Evolutionary conservation across 345 rosid genomes (phyloP).

Genomic region (Anacardium occidentale): DNA sequence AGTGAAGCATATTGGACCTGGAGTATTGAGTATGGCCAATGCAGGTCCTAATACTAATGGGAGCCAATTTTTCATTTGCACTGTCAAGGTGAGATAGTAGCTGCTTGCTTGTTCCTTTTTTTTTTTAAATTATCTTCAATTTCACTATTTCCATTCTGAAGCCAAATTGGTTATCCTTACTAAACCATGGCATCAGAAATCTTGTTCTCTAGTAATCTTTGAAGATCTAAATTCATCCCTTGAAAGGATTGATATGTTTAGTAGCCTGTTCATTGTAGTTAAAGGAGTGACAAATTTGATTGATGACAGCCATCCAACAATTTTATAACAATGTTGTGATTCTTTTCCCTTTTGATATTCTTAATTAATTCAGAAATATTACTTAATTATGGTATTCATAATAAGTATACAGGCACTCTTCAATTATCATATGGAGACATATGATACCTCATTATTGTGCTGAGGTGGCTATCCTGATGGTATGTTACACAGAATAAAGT

Average conservation of each 20-base stretch:
- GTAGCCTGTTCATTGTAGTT: no score
- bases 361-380: not conserved
- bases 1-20: no score
- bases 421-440: not conserved
- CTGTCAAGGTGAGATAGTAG: slow-evolving; percentile 1
- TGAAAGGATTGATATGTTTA: not conserved
- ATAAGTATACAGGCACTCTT: not conserved
- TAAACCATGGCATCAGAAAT: not conserved
- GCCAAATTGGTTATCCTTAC: not conserved
- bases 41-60: no score
- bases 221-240: slow-evolving; percentile 7
- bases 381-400: not conserved
- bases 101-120: slow-evolving; percentile 6
- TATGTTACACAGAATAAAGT: not conserved
- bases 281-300: no score
- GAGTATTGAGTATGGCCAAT: no score
- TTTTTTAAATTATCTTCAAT: not conserved
- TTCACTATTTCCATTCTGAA: not conserved
- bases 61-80: no score
- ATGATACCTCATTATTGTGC: not conserved
- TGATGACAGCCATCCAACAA: no score
- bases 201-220: not conserved
- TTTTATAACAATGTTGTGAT: not conserved
- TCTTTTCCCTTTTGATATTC: not conserved
- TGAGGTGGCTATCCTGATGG: not conserved